Percentiles rank a stretch among this genome's conserved stretches.
Evolutionary conservation across 257 asterid genomes (phyloP).

Genomic region (Nemophila menziesii): DNA sequence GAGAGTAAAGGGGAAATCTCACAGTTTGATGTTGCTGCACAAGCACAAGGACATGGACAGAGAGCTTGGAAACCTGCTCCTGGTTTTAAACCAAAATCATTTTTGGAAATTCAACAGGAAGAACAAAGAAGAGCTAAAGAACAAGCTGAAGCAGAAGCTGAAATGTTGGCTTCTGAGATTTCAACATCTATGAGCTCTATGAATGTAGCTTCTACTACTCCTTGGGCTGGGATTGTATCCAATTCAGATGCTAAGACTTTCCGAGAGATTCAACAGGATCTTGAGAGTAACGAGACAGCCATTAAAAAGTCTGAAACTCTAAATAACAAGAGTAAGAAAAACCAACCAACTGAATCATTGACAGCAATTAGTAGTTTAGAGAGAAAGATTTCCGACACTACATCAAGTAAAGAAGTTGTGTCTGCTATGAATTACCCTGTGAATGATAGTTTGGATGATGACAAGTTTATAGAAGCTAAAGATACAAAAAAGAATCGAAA

Average conservation of each 20-base stretch:
- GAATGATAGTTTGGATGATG: constrained; percentile 28
- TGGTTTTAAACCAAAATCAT: constrained; percentile 84
- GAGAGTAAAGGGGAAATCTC: constrained; percentile 26
- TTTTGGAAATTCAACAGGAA: constrained; percentile 87
- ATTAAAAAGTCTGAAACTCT: constrained; percentile 29
- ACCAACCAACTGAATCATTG: constrained; percentile 48
- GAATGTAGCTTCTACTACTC: constrained; percentile 35
- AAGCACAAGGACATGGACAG: constrained; percentile 32
- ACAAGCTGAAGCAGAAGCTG: constrained; percentile 55
- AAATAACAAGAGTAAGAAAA: constrained; percentile 38
- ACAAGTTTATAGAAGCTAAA: constrained; percentile 81
- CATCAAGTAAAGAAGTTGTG: constrained; percentile 15
- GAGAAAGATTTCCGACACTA: constrained; percentile 26
- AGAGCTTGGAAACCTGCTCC: constrained; percentile 99
- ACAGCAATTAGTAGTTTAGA: constrained; percentile 44
- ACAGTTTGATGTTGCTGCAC: constrained; percentile 22
- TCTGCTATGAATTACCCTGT: constrained; percentile 27
- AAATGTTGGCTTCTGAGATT: constrained; percentile 38
- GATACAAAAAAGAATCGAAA: constrained; percentile 86
- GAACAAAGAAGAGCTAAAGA: constrained; percentile 91
- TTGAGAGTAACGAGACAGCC: constrained; percentile 18
- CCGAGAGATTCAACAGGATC: constrained; percentile 33
- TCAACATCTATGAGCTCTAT: constrained; percentile 41
- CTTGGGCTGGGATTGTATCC: constrained; percentile 57
- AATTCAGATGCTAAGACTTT: constrained; percentile 43